Evolutionary conservation across 179 eudicot genomes (phyloP), one percentile per base, ranked within the genome.

Genomic region (Patellifolia procumbens): DNA sequence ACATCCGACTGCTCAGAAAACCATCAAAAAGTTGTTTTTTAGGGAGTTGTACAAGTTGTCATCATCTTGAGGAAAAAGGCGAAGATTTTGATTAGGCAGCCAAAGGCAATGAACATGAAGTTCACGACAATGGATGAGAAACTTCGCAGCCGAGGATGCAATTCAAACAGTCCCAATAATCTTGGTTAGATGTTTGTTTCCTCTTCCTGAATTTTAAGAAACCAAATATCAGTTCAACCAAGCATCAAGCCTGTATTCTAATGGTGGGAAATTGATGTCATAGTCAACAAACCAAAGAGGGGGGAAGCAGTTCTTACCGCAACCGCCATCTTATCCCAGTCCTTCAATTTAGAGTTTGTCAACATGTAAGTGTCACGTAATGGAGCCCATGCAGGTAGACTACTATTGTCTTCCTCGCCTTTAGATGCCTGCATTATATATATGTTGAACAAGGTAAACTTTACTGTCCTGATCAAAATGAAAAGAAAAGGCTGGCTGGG

Each of bases 341-440:
- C 91, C 85, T 94, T 94, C 83, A 94, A 80, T 84, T 89, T 92
- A 17, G 93, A 81, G 80, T 88, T 89, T 61, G 94, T 94, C 66
- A 94, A 81, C 98, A 94, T 90, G 86, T 83, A 94, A 82, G 81
- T 83, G 84, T 94, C 97, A 32, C 91, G 91, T 70, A 94, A 81
- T 22, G 98, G 96, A 62, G 96, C 98, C 98, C 98, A 92, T n/a
- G 86, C 89, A 79, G 97, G 98, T 63, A 88, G 88, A 67, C 82
- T 85, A 58, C 79, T n/a, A n/a, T n/a, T 79, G 35, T 84, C 90
- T 35, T 61, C 81, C 52, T 75, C 43, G 19, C 74, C 84, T 24
- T 74, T 67, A 43, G 88, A 83, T 53, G 28, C 90, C 95, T 89
- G 85, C 79, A 84, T 70, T 60, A 65, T 65, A 46, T 67, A 78